Base-by-base conservation (phyloP, 2,329 filamentous ascomycete species). In the Pseudocercospora ulei region DNA sequence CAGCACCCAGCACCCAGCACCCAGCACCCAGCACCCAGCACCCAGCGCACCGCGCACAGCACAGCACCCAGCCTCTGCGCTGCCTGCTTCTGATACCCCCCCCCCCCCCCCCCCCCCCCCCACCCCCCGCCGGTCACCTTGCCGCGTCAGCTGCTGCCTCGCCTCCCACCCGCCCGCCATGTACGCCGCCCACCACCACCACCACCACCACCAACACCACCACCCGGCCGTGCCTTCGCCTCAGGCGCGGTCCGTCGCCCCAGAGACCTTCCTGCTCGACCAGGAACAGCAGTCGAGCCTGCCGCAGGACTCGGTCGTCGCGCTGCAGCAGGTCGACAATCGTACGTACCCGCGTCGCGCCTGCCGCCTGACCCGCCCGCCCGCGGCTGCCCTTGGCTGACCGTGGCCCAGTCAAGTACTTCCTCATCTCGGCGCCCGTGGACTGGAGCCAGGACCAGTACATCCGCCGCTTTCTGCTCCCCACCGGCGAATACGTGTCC, bases 191-290 rank as follows among this genome's bases (percentile, higher is more conserved):
- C n/a, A n/a, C n/a, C n/a, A n/a, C n/a, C n/a, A 60, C 45, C 81
- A 86, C 52, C 64, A 71, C 68, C 75, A n/a, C n/a, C n/a, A n/a
- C n/a, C n/a, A n/a, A n/a, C 50, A 60, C 45, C 81, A 86, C 52
- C 64, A 71, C 68, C 75, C 82, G 59, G 73, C 79, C 54, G 94
- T 95, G 84, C 82, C 83, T 56, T 80, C 83, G 58, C 80, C 84
- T 57, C 86, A 95, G 69, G 59, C 64, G 48, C 63, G 67, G 29
- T 64, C 65, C 20, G 66, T 70, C 48, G 95, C 94, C 65, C 90
- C 90, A 53, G 90, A 98, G 72, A 96, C 90, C 25, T 98, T 98
- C 62, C 88, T 98, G 80, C 74, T 98, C 63, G 94, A 88, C 62
- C 87, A 82, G 58, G 88, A 96, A 68, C 88, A 90, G 46, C 88